A percentile compares a stretch with the other conserved stretches of the same genome.
Conservation (phyloP, 2,329 filamentous ascomycete species). For the Exophiala lecanii-corni region DNA sequence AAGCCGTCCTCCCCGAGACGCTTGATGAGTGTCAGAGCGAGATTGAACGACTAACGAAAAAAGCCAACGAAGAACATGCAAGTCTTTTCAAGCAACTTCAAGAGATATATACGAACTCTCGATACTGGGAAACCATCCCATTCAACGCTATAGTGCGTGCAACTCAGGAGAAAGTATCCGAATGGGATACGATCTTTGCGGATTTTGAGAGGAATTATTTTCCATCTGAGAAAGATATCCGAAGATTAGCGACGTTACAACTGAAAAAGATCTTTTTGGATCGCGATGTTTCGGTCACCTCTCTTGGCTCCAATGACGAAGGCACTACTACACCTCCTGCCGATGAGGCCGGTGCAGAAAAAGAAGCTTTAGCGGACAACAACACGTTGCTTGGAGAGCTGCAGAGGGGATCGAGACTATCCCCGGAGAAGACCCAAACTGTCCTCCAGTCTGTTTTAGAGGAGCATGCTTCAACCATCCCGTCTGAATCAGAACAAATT, state of each 20-base stretch:
- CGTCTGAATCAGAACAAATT: constrained; percentile 10
- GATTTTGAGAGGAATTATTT: constrained; percentile 93
- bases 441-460: constrained; percentile 62
- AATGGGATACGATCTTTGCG: constrained; percentile 86
- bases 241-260: constrained; percentile 84
- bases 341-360: constrained; percentile 31
- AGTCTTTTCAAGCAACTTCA: constrained; percentile 72
- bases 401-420: constrained; percentile 45
- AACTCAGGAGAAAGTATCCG: constrained; percentile 86
- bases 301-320: constrained; percentile 66
- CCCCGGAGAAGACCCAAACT: constrained; percentile 59
- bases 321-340: constrained; percentile 49
- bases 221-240: constrained; percentile 91
- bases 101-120: constrained; percentile 85
- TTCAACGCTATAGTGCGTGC: constrained; percentile 83
- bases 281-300: constrained; percentile 72
- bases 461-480: constrained; percentile 47
- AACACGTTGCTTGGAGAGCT: constrained; percentile 31
- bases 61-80: constrained; percentile 77
- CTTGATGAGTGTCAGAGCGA: constrained; percentile 75
- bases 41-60: constrained; percentile 71
- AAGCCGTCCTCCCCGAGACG: constrained; percentile 85
- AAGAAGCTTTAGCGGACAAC: constrained; percentile 30
- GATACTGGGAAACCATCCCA: constrained; percentile 95
- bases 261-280: constrained; percentile 93